A percentile compares a stretch with the other conserved stretches of the same genome.
Evolutionary conservation across 1,284 basidiomycete genomes (phyloP).

Genomic region (Ustilago loliicola): DNA sequence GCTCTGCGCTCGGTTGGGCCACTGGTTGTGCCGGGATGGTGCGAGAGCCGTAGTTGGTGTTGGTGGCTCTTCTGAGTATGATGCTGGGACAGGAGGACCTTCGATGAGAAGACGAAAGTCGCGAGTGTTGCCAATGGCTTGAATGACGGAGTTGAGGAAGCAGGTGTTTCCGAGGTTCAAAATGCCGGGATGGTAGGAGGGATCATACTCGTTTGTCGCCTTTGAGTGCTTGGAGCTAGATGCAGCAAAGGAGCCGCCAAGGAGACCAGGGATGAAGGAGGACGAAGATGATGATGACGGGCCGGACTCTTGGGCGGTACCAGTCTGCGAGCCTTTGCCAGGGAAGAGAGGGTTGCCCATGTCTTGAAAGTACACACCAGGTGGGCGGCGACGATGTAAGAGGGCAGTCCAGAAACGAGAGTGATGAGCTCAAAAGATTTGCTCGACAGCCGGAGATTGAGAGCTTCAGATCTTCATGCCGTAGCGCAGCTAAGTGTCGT

Average conservation of each 20-base stretch:
- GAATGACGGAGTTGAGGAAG: conserved; percentile 91
- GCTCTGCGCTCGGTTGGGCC: conserved; percentile 47
- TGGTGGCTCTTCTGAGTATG: conserved; percentile 12
- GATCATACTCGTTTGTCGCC: conserved; percentile 66
- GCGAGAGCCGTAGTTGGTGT: conserved; percentile 2
- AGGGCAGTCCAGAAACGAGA: not conserved
- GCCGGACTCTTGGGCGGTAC: conserved; percentile 61
- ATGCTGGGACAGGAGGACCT: conserved; percentile 25
- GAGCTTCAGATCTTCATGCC: conserved; percentile 1
- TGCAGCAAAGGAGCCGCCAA: conserved; percentile 88
- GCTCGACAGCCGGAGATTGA: too few relatives aligned
- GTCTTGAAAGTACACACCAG: not conserved
- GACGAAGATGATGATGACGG: conserved; percentile 7
- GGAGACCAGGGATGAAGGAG: conserved; percentile 25
- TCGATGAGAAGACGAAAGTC: conserved; percentile 77
- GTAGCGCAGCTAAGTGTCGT: not conserved
- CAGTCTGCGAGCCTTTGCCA: conserved; percentile 75
- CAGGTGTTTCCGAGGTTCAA: conserved; percentile 90
- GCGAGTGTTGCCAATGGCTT: conserved; percentile 77
- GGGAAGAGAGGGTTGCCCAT: conserved; percentile 41
- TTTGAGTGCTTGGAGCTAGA: conserved; percentile 78
- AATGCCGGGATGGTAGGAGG: conserved; percentile 75
- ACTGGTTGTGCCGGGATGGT: conserved; percentile 28
- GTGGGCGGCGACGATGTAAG: not conserved
- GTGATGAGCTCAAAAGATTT: not conserved